Evolutionary conservation across 495 filamentous ascomycete genomes (phyloP), one percentile per base, ranked within the genome.

Genomic region (Penicillium robsamsonii): DNA sequence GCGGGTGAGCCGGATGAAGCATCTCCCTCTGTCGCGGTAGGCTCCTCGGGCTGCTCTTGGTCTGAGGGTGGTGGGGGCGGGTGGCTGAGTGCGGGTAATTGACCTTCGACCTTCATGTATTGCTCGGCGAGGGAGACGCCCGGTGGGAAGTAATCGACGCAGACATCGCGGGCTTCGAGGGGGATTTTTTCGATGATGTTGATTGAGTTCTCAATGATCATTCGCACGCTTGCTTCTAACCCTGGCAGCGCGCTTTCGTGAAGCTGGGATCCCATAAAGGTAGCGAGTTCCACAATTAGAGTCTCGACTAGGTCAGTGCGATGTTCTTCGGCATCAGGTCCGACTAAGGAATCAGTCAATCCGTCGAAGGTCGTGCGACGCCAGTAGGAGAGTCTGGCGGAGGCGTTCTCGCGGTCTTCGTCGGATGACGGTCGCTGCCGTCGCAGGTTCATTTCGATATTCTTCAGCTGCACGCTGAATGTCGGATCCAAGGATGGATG

Each of bases 131-230:
- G 76, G 27, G 74, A 59, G 45, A 81, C 75, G 46, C 91, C 90
- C 0, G 94, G 93, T 37, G 81, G 70, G 50, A 91, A 86, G 63
- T 96, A 97, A 57, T 87, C 83, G 53, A 98, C 88, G 46, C 83
- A 84, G 15, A 98, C 88, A 62, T 97, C 95, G 59, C 94, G 84
- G 59, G 90, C 92, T 72, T 98, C 94, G 11, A 96, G 72, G 0
- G 95, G 94, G 46, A 97, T 76, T 68, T 97, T 93, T 59, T 83
- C 81, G 3, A 89, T 84, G 57, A 98, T 92, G 49, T 85, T 88
- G 27, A 97, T 81, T 7, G 93, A 90, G 42, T 97, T 81, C 71
- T 97, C 92, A 33, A 97, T 84, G 67, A 98, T 96, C 88, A 92
- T 95, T 56, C 85, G 82, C 20, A 91, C 87, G 50, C 89, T 90